phyloP scores from a whole-genome alignment of 2,329 filamentous ascomycete genomes.

The Byssochlamys sp. region DNA sequence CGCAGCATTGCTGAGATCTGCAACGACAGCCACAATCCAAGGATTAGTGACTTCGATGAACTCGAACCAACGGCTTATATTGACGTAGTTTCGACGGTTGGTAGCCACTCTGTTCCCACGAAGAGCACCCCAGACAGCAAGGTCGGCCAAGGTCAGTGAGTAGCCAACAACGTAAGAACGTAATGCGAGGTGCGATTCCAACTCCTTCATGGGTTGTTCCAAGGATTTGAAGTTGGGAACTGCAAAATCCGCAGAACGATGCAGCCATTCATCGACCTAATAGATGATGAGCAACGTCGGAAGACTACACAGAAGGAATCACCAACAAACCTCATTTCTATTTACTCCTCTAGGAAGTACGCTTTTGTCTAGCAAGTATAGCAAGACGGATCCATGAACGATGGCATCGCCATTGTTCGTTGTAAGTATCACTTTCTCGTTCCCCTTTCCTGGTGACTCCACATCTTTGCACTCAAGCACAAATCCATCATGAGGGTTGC shows the following conservation, averaged over 20 bases:
- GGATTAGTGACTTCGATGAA: constrained; percentile 15
- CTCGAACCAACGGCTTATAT: constrained; percentile 11
- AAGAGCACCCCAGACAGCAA: constrained; percentile 12
- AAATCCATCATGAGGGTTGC: constrained; percentile 5
- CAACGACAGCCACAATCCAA: constrained; percentile 10
- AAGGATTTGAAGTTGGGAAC: constrained; percentile 11
- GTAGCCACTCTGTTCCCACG: constrained; percentile 12
- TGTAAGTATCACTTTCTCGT: too few species aligned
- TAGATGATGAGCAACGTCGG: not conserved
- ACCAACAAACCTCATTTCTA: too few species aligned
- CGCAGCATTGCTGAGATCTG: constrained; percentile 9
- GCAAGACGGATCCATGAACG: too few species aligned
- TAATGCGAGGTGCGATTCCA: constrained; percentile 13
- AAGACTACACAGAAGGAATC: not conserved
- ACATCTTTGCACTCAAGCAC: constrained; percentile 8
- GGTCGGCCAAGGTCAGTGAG: constrained; percentile 12
- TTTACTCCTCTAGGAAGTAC: too few species aligned
- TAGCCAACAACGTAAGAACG: constrained; percentile 13
- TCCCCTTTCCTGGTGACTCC: constrained; percentile 2
- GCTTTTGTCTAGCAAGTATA: too few species aligned
- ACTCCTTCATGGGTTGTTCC: constrained; percentile 13
- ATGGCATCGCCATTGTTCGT: too few species aligned
- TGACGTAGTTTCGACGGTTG: constrained; percentile 5
- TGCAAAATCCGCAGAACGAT: constrained; percentile 7
- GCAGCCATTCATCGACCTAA: constrained; percentile 13